Base-by-base conservation (phyloP, 2,329 filamentous ascomycete species). In the Aspergillus phoenicis region DNA sequence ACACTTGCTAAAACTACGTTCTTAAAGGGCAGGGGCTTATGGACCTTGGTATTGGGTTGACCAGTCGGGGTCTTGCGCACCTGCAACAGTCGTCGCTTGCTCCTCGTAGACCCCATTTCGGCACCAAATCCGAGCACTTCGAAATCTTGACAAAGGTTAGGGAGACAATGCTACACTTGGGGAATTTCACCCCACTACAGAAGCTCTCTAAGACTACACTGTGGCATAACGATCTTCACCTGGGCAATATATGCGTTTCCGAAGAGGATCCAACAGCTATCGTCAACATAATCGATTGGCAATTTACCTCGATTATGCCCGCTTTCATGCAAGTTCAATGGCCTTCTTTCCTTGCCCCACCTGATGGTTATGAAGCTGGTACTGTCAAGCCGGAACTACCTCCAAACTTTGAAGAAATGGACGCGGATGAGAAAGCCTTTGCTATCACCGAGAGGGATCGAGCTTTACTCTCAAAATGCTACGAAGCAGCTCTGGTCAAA, bases 171-270 rank as follows among this genome's bases (percentile, higher is more conserved):
- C 57, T 52, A 26, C 52, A n/a, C 7, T 22, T 66, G n/a, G 58
- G 45, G 30, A 8, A 4, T 49, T 26, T 22, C 20, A 20, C 65
- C 45, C 24, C 30, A 11, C 13, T 62, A 0, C 49, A 57, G 10
- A 49, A 47, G 4, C 48, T 49, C 17, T 59, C 59, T 7, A 58
- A 56, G 39, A 64, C 66, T 47, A 61, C 55, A 4, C 52, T 69
- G 10, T 67, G 66, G 64, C 66, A 69, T 28, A 43, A 13, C 8
- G 66, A 67, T 45, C 62, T 67, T 38, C 67, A 68, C 54, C 26
- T 67, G 55, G 66, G 66, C n/a, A 69, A 70, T 55, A 65, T 68
- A 43, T 69, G 62, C 49, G 58, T 70, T 36, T 67, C 52, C 13
- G 30, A 64, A 10, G 5, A 62, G 38, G 67, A 68, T n/a, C 62